Evolutionary conservation across 1,139 yeast species (phyloP), one percentile per base, ranked within the genome.

Genomic region (Sugiyamaella castrensis): DNA sequence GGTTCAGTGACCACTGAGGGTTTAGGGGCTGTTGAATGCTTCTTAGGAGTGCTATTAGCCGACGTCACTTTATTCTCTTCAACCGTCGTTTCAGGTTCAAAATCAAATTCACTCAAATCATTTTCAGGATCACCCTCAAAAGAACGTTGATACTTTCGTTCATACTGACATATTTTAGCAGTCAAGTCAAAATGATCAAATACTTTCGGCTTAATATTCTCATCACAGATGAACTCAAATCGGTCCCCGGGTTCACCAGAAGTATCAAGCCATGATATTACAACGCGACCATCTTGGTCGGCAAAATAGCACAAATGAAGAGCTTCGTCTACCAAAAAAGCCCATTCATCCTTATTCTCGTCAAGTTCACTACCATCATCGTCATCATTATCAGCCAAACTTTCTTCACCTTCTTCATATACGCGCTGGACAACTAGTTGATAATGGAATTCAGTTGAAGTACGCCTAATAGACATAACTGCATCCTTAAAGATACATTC

Each of bases 191-290:
- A 92, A 40, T 74, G 72, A 29, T 83, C 84, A 44, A 87, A 75
- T 26, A 82, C 82, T 34, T 70, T 71, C 2, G 70, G 60, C 29
- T 82, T 74, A 8, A 84, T 79, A n/a, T 76, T 75, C 41, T 77
- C 77, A 53, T 82, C 88, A 48, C 89, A 79, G 16, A 85, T 75
- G 68, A 88, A 91, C 66, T 88, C 95, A 67, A 85, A 89, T 53
- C 75, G 71, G 63, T 91, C 98, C 12, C 91, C 97, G n/a, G 75
- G 73, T 58, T 88, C 96, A 29, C 96, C 96, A 44, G 84, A 84
- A 46, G 82, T 64, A 58, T 92, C 96, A 26, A 72, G 72, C 98
- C 98, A 92, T 0, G 82, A 74, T 39, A 92, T 76, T 1, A 84
- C 81, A 38, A 73, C 65, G 6, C 72, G 67, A 7, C 75, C 79